Evolutionary conservation across 306 rosid species (phyloP).

Genomic region (Benincasa hispida): DNA sequence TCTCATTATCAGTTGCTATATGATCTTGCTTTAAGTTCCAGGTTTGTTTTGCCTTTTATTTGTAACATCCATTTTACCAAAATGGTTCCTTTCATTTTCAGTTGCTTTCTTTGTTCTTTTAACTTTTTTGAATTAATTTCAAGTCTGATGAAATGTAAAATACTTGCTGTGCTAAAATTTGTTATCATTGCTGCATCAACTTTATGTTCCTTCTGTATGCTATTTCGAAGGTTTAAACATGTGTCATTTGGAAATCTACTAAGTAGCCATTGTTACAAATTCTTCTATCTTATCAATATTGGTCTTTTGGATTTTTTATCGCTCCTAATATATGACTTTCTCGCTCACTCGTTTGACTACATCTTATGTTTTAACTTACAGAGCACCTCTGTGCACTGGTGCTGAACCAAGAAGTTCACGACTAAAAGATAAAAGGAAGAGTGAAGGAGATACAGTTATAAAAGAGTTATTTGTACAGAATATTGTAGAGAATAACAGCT

Average conservation of each 20-base stretch:
- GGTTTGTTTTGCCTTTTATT: constrained; percentile 40
- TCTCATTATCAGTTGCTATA: constrained; percentile 96
- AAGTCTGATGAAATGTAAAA: neutral
- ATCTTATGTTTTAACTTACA: constrained; percentile 20
- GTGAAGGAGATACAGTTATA: constrained; percentile 87
- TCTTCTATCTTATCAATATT: neutral
- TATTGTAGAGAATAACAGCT: constrained; percentile 54
- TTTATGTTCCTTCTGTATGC: neutral
- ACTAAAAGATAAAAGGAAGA: constrained; percentile 77
- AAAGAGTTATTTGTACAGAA: constrained; percentile 79
- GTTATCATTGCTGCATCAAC: neutral
- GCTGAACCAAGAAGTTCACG: constrained; percentile 87
- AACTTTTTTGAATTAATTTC: neutral
- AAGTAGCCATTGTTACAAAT: neutral
- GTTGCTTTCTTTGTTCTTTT: neutral
- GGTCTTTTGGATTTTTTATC: neutral
- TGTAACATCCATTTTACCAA: constrained; percentile 10
- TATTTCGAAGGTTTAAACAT: neutral
- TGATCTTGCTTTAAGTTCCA: constrained; percentile 91
- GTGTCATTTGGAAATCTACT: neutral
- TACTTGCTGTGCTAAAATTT: neutral
- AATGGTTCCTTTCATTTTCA: neutral
- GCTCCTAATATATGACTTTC: neutral
- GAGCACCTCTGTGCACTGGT: constrained; percentile 41
- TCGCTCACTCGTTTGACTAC: neutral